Evolutionary conservation across 108 stramenopile genomes (phyloP).

Genomic region (Schizochytrium sp.): DNA sequence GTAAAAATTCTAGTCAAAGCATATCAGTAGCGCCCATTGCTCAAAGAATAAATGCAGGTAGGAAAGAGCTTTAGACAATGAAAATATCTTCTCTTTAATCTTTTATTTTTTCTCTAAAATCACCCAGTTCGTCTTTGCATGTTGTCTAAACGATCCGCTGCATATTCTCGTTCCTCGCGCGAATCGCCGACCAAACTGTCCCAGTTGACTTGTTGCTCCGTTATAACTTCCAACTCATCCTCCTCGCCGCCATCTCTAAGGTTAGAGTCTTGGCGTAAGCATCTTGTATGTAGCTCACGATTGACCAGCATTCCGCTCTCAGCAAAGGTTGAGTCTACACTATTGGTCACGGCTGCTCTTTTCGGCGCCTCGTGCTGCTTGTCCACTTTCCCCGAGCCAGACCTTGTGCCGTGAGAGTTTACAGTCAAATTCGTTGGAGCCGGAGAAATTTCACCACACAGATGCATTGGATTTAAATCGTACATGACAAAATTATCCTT

Average conservation of each 20-base stretch:
- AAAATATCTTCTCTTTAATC: no score
- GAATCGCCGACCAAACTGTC: conserved; percentile 45
- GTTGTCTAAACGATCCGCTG: neutral
- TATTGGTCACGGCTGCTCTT: neutral
- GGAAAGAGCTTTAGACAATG: no score
- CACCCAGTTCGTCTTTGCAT: neutral
- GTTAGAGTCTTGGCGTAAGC: neutral
- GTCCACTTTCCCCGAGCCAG: neutral
- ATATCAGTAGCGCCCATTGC: no score
- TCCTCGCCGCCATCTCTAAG: neutral
- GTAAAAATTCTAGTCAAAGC: no score
- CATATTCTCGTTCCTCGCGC: conserved; percentile 6
- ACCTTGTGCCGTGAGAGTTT: neutral
- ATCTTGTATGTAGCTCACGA: no score
- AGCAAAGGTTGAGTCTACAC: no score
- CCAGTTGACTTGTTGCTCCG: conserved; percentile 27
- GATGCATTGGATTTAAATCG: neutral
- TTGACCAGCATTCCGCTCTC: no score
- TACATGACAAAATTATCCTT: conserved; percentile 3
- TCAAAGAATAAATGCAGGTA: no score
- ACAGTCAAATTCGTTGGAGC: conserved; percentile 3
- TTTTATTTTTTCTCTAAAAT: no score
- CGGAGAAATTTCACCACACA: neutral
- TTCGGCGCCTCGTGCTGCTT: neutral
- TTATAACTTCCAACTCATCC: neutral